phyloP scores from a whole-genome alignment of 345 rosid species.

The Brassica carinata region DNA sequence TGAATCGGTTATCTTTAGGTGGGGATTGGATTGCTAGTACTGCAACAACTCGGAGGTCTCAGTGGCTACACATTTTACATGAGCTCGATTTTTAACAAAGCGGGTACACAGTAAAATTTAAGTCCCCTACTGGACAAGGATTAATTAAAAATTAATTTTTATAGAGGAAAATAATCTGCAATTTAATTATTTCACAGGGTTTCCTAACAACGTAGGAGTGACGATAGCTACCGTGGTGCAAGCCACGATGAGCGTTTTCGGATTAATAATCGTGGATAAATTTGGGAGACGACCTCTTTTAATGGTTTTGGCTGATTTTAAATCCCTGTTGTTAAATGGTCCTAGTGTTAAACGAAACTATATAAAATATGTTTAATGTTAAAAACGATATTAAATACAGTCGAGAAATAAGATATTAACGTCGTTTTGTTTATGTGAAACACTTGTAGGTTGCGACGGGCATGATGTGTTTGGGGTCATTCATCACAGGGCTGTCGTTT shows the following conservation, averaged over 20 bases:
- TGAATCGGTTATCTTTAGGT: slow-evolving; percentile 41
- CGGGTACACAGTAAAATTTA: slow-evolving; percentile 43
- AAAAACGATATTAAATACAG: slow-evolving; percentile 1
- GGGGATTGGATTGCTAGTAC: slow-evolving; percentile 70
- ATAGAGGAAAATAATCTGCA: background rate
- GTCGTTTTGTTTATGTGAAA: background rate
- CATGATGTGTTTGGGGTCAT: slow-evolving; percentile 77
- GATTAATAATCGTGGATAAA: slow-evolving; percentile 68
- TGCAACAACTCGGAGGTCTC: slow-evolving; percentile 93
- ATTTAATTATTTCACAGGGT: slow-evolving; percentile 8
- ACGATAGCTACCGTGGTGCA: slow-evolving; percentile 27
- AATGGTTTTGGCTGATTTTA: slow-evolving; percentile 42
- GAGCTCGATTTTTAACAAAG: slow-evolving; percentile 52
- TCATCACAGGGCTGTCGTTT: slow-evolving; percentile 62
- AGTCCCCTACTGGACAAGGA: background rate
- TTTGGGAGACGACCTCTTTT: slow-evolving; percentile 74
- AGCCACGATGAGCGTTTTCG: slow-evolving; percentile 67
- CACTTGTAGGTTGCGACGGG: slow-evolving; percentile 66
- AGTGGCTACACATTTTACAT: slow-evolving; percentile 58
- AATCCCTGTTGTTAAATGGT: background rate
- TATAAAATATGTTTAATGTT: background rate
- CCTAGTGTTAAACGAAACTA: background rate
- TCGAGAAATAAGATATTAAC: background rate
- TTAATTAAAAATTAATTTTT: background rate
- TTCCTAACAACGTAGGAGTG: slow-evolving; percentile 38